Percentiles rank a stretch among this genome's conserved stretches.
Conservation (phyloP, 1,139 yeast genomes). For the Citeromyces hawaiiensis region DNA sequence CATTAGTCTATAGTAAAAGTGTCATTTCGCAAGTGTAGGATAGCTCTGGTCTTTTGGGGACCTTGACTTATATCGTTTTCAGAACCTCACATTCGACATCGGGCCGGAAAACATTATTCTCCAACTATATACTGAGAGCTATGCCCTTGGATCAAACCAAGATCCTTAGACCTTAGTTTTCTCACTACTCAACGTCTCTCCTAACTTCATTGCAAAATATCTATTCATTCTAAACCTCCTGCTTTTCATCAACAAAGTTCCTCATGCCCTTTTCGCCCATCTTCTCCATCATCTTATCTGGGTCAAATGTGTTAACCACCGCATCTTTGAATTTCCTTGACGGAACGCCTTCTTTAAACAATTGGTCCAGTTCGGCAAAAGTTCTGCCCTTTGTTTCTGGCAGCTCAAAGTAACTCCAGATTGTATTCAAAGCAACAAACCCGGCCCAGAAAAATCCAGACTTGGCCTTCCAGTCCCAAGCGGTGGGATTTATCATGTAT, state of each 20-base stretch:
- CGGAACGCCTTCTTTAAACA: slow-evolving; percentile 44
- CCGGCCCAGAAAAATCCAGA: slow-evolving; percentile 1
- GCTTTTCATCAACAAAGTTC: neutral
- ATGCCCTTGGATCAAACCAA: no score
- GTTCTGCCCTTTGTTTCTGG: slow-evolving; percentile 35
- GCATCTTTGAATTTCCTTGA: slow-evolving; percentile 17
- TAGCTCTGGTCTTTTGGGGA: no score
- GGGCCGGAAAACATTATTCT: no score
- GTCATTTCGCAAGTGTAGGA: no score
- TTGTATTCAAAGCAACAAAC: neutral
- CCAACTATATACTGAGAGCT: no score
- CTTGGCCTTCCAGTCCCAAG: slow-evolving; percentile 1
- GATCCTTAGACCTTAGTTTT: no score
- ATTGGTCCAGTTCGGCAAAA: slow-evolving; percentile 49
- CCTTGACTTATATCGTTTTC: no score
- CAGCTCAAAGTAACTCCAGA: slow-evolving; percentile 9
- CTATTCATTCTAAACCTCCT: neutral
- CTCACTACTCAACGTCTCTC: no score
- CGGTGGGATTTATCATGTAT: slow-evolving; percentile 38
- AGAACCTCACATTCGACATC: no score
- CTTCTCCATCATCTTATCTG: neutral
- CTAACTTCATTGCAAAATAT: no score
- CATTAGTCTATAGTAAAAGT: no score
- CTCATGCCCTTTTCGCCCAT: slow-evolving; percentile 1
- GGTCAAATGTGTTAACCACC: neutral